These are phyloP conservation scores for Gracilaria vermiculophylla DNA, from an alignment of 23 red algal species.

Conservation along the genomic window DNA sequence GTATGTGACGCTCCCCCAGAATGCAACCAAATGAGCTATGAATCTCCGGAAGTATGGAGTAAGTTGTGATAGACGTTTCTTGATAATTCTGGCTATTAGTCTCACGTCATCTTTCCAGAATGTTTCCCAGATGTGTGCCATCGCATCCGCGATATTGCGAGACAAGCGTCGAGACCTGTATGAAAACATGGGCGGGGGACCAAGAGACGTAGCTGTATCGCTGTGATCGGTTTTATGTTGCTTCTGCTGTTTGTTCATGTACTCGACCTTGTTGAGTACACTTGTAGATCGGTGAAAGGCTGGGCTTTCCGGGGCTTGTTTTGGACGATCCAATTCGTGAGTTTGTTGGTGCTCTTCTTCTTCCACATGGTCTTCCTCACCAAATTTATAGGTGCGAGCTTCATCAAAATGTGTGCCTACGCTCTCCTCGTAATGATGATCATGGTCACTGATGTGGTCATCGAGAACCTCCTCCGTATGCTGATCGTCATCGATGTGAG, in stretches of 20 bases:
- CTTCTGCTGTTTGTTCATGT: not conserved
- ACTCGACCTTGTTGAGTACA: not conserved
- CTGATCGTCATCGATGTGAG: not conserved
- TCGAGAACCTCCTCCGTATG: not conserved
- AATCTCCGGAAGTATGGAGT: conserved; percentile 41
- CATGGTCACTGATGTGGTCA: conserved; percentile 7
- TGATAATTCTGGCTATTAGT: conserved; percentile 43
- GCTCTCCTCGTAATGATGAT: not conserved
- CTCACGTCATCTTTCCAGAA: conserved; percentile 61
- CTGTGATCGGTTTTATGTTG: not conserved
- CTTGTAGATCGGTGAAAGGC: not conserved
- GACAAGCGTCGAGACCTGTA: conserved; percentile 37
- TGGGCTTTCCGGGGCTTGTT: not conserved
- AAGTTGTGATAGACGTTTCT: conserved; percentile 47
- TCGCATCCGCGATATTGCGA: conserved; percentile 58
- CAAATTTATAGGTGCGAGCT: not conserved
- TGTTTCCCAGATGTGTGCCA: conserved; percentile 43
- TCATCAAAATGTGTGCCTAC: conserved; percentile 1
- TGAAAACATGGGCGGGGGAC: conserved; percentile 38
- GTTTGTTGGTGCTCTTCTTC: not conserved
- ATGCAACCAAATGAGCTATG: conserved; percentile 44
- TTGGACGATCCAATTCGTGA: no score
- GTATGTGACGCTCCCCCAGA: conserved; percentile 48
- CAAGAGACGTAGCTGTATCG: conserved; percentile 3
- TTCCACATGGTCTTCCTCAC: not conserved